Evolutionary conservation across 306 rosid species (phyloP).

Genomic region (Rubus idaeus): DNA sequence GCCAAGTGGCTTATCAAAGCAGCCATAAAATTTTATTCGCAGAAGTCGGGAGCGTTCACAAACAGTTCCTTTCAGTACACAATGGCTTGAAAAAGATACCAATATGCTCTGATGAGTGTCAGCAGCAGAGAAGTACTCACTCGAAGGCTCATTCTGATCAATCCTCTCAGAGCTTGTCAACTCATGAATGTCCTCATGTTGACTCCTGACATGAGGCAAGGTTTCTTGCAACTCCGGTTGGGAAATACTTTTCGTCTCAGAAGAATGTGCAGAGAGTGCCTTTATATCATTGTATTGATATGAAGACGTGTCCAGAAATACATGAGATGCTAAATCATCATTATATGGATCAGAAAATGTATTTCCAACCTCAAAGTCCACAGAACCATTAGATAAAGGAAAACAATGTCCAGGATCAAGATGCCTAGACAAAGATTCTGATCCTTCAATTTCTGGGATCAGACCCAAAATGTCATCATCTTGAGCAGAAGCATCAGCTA

Average conservation of each 20-base stretch:
- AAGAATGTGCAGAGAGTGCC: conserved; percentile 22
- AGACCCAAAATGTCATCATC: conserved; percentile 32
- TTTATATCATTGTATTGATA: conserved; percentile 40
- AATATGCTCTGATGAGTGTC: conserved; percentile 91
- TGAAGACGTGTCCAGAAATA: conserved; percentile 31
- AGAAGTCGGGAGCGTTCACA: conserved; percentile 86
- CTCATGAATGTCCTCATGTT: conserved; percentile 44
- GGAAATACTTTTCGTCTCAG: conserved; percentile 35
- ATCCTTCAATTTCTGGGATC: conserved; percentile 43
- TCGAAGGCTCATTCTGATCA: conserved; percentile 63
- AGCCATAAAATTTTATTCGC: conserved; percentile 92
- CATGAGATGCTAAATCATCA: conserved; percentile 42
- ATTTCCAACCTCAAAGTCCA: conserved; percentile 36
- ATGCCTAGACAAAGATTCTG: conserved; percentile 36
- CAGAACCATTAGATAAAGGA: conserved; percentile 38
- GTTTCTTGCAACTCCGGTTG: conserved; percentile 47
- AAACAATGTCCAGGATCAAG: conserved; percentile 34
- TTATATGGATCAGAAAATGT: conserved; percentile 33
- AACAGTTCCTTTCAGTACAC: conserved; percentile 74
- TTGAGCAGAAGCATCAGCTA: conserved; percentile 38
- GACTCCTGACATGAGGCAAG: conserved; percentile 39
- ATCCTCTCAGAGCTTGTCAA: conserved; percentile 39
- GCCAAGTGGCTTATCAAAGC: conserved; percentile 95
- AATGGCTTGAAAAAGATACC: conserved; percentile 90
- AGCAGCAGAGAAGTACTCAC: conserved; percentile 79